Base-by-base conservation (phyloP, 805 yeast species). In the Spathaspora sp. region DNA sequence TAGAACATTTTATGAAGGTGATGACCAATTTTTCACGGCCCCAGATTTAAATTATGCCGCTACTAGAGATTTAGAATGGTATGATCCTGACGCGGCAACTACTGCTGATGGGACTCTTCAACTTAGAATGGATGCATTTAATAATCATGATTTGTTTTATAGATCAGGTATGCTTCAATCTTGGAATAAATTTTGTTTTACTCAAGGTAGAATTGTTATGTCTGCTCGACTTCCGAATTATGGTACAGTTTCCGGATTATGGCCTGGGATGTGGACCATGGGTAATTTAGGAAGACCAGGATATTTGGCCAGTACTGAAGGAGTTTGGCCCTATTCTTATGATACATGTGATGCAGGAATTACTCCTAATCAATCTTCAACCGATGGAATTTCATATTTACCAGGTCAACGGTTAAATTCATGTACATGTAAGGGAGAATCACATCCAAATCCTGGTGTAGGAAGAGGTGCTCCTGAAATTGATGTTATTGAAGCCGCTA, bases 401-500 rank as follows among this genome's bases (percentile, higher is more conserved):
- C 74, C 76, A 5, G 75, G 75, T 6, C 76, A 71, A 47, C 58
- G 61, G 38, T 57, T 71, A 35, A 68, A 61, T 49, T 46, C 50
- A 40, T 71, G 76, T 54, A 64, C 70, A 1, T 71, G 76, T 50
- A 53, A 51, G 12, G 72, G 71, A 2, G 68, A 61, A 47, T 74
- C 68, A 53, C 76, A 71, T 49, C 76, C 76, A 3, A 71, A 60
- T 54, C 51, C 58, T 5, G 76, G 76, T 2, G 56, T 57, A 10
- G 76, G 70, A 1, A 61, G 76, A 50, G 76, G 76, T 11, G 76
- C 75, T 0, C 75, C 75, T 2, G 63, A 59, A 47, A 57, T 62
- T 28, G 67, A 63, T 55, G 56, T 60, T 17, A 51, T 61, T 35
- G 67, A 64, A 52, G 65, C 87, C 55, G 90, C 89, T 57, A 80